Conservation (phyloP, 2,329 filamentous ascomycete species). For the Dendryphion nanum region DNA sequence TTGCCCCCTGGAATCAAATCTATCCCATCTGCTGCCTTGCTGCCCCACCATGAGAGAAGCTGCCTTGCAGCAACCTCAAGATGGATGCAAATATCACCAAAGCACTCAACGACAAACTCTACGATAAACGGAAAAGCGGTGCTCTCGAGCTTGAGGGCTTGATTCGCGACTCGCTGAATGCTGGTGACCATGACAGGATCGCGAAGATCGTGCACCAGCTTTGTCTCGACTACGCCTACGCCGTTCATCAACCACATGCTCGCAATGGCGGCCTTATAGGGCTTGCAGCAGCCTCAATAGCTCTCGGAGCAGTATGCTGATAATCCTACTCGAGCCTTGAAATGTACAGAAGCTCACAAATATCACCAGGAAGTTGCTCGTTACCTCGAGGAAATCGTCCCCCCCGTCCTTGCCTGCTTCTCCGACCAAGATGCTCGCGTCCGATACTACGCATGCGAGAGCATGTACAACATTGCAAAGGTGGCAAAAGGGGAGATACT, state of each 20-base stretch:
- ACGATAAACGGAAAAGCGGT: constrained; percentile 95
- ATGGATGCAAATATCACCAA: constrained; percentile 93
- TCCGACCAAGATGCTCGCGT: constrained; percentile 96
- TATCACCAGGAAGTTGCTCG: constrained; percentile 74
- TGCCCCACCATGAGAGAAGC: background rate
- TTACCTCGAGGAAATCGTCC: constrained; percentile 91
- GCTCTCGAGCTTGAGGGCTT: constrained; percentile 91
- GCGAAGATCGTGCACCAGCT: constrained; percentile 90
- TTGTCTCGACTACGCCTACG: constrained; percentile 96
- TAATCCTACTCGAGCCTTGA: background rate
- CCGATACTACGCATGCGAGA: constrained; percentile 97
- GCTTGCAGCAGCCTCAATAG: constrained; percentile 91
- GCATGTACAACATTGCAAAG: constrained; percentile 99
- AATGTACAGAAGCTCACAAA: constrained; percentile 14
- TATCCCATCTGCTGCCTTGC: no score
- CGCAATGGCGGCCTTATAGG: constrained; percentile 96
- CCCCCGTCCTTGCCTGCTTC: constrained; percentile 95
- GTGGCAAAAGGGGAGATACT: constrained; percentile 97
- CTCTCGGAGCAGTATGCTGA: constrained; percentile 76
- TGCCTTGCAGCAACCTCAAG: constrained; percentile 14
- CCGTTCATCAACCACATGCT: constrained; percentile 93
- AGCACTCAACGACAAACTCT: constrained; percentile 94
- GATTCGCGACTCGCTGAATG: constrained; percentile 78
- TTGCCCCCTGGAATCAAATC: no score
- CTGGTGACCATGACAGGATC: constrained; percentile 76